These are phyloP conservation scores for Pleurotus djamor DNA, from an alignment of 768 basidiomycete species.

Conservation along the genomic window DNA sequence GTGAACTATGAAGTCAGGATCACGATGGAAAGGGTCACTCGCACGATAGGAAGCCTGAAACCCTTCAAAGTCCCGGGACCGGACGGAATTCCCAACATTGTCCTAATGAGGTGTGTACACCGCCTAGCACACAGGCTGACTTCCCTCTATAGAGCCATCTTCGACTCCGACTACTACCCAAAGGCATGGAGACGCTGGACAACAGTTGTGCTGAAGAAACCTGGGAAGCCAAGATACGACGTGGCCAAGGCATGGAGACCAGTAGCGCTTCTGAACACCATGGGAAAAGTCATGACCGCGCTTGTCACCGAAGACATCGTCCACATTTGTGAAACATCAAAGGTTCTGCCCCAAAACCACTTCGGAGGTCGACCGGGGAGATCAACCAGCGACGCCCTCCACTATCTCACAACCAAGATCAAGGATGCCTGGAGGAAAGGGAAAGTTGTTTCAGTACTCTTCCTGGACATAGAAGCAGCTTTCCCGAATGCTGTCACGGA, in stretches of 20 bases:
- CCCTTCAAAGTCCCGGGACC: slow-evolving; percentile 25
- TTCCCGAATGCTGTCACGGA: slow-evolving; percentile 20
- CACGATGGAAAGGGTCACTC: slow-evolving; percentile 2
- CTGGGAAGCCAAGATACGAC: slow-evolving; percentile 30
- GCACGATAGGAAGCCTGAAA: slow-evolving; percentile 13
- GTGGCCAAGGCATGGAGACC: slow-evolving; percentile 29
- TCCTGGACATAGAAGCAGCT: slow-evolving; percentile 24
- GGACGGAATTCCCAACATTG: slow-evolving; percentile 15
- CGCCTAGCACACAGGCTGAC: slow-evolving; percentile 12
- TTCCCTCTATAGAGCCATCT: slow-evolving; percentile 21
- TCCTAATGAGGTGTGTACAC: slow-evolving; percentile 13
- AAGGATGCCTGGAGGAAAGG: slow-evolving; percentile 18
- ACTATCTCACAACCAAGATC: slow-evolving; percentile 16
- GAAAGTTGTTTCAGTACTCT: slow-evolving; percentile 19
- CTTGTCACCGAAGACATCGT: slow-evolving; percentile 13
- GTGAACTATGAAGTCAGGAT: neutral
- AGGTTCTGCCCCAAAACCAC: slow-evolving; percentile 20
- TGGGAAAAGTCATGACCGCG: slow-evolving; percentile 6
- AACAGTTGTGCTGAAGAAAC: slow-evolving; percentile 30
- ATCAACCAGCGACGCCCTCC: slow-evolving; percentile 23
- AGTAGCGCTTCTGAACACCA: slow-evolving; percentile 20
- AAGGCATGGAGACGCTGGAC: slow-evolving; percentile 19
- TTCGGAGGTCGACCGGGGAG: slow-evolving; percentile 27
- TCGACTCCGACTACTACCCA: slow-evolving; percentile 23
- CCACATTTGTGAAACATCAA: slow-evolving; percentile 12